Percentiles rank a stretch among this genome's conserved stretches.
phyloP scores from a whole-genome alignment of 140 eudicot species.

The Flaveria floridana region DNA sequence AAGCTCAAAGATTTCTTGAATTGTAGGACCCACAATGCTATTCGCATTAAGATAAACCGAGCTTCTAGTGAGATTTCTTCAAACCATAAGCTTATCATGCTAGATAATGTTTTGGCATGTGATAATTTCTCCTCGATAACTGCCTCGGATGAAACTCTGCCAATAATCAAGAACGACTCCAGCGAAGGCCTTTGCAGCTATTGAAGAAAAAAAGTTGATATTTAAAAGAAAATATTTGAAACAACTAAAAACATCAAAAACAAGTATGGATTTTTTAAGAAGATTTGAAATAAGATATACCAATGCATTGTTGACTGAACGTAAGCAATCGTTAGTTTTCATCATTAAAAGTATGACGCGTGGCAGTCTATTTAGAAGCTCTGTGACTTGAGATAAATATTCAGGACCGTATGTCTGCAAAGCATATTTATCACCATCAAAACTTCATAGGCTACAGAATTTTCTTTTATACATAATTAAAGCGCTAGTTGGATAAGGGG shows the following conservation, averaged over 20 bases:
- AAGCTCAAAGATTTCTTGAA: constrained; percentile 47
- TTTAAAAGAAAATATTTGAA: constrained; percentile 15
- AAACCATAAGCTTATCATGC: constrained; percentile 55
- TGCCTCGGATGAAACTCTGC: constrained; percentile 88
- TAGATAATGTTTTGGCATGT: constrained; percentile 50
- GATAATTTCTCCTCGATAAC: constrained; percentile 52
- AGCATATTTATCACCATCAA: not conserved
- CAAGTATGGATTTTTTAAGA: not conserved
- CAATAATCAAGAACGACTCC: constrained; percentile 78
- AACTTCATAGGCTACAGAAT: too few relatives aligned
- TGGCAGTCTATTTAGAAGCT: constrained; percentile 81
- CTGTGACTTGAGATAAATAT: constrained; percentile 82
- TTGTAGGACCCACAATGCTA: constrained; percentile 74
- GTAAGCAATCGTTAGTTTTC: constrained; percentile 90
- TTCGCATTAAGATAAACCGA: constrained; percentile 61
- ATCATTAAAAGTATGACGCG: constrained; percentile 91
- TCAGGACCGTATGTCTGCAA: constrained; percentile 87
- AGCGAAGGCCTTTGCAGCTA: constrained; percentile 77
- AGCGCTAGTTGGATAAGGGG: not conserved
- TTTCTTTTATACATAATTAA: too few relatives aligned
- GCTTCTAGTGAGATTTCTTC: constrained; percentile 63
- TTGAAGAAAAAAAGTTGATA: constrained; percentile 15
- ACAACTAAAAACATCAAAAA: not conserved
- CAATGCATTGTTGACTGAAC: constrained; percentile 75
- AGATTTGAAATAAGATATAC: constrained; percentile 38